phyloP scores from a whole-genome alignment of 768 basidiomycete species.

The Tylopilus balloui region DNA sequence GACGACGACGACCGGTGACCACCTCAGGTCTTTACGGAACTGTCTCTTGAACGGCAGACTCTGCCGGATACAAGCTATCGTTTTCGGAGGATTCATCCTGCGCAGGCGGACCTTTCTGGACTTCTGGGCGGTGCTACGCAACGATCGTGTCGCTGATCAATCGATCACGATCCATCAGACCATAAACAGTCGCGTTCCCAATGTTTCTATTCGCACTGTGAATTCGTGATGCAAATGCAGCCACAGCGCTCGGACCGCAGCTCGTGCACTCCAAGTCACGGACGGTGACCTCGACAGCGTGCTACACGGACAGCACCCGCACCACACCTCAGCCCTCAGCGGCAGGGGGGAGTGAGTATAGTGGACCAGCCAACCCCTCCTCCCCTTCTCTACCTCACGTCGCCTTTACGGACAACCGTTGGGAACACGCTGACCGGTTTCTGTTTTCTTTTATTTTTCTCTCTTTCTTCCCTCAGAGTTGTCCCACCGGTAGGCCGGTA shows the following conservation, averaged over 20 bases:
- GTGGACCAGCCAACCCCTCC: neutral
- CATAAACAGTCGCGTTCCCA: neutral
- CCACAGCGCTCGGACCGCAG: constrained; percentile 6
- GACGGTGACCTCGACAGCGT: no score
- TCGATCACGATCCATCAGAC: neutral
- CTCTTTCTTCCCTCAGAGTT: neutral
- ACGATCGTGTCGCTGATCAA: neutral
- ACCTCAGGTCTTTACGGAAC: neutral
- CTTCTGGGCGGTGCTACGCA: neutral
- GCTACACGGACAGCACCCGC: neutral
- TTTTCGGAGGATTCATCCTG: constrained; percentile 11
- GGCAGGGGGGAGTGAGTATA: neutral
- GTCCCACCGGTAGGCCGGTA: neutral
- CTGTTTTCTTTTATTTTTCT: neutral
- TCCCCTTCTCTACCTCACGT: neutral
- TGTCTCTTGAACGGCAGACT: neutral
- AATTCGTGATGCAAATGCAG: constrained; percentile 4
- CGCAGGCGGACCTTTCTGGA: neutral
- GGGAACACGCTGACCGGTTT: constrained; percentile 7
- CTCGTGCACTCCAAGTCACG: neutral
- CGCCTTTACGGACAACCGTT: constrained; percentile 5
- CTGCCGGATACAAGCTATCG: constrained; percentile 4
- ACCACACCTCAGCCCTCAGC: no score
- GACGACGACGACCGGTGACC: neutral
- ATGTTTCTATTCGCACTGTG: neutral